These are phyloP conservation scores for Trichophyton schoenleinii DNA, from an alignment of 2,329 filamentous ascomycete species.

Conservation along the genomic window DNA sequence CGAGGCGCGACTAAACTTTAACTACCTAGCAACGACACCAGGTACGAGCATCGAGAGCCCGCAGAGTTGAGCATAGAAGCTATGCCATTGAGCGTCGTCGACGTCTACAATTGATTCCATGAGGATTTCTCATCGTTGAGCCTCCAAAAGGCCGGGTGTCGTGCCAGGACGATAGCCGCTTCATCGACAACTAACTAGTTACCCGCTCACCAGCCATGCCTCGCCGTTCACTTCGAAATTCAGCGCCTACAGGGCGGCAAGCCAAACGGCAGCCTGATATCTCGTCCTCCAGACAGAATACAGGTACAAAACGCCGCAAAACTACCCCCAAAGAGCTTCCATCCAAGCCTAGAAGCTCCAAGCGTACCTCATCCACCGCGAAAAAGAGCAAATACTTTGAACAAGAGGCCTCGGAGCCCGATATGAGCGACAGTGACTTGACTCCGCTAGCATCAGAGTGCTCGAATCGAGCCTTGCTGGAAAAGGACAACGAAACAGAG, in stretches of 20 bases:
- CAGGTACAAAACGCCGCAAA: conserved; percentile 9
- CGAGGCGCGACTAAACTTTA: too few relatives aligned
- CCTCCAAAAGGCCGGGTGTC: neutral
- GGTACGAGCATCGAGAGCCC: neutral
- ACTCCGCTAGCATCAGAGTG: neutral
- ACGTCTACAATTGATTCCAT: neutral
- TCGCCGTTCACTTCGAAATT: conserved; percentile 8
- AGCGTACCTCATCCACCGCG: conserved; percentile 22
- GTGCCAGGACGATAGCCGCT: neutral
- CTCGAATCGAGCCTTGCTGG: neutral
- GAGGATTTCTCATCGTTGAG: neutral
- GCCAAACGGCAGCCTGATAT: neutral
- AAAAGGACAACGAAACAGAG: neutral
- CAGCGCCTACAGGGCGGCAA: neutral
- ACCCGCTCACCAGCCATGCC: conserved; percentile 6
- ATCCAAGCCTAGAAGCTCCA: conserved; percentile 23
- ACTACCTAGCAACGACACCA: neutral
- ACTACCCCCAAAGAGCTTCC: conserved; percentile 9
- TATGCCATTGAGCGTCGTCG: neutral
- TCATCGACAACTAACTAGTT: neutral
- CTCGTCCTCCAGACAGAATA: conserved; percentile 13
- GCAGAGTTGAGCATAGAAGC: neutral
- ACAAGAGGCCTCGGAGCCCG: neutral
- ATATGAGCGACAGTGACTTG: neutral
- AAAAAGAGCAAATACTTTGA: conserved; percentile 43